Evolutionary conservation across 2,329 filamentous ascomycete species (phyloP), one percentile per base, ranked within the genome.

Genomic region (Fusarium miscanthi): DNA sequence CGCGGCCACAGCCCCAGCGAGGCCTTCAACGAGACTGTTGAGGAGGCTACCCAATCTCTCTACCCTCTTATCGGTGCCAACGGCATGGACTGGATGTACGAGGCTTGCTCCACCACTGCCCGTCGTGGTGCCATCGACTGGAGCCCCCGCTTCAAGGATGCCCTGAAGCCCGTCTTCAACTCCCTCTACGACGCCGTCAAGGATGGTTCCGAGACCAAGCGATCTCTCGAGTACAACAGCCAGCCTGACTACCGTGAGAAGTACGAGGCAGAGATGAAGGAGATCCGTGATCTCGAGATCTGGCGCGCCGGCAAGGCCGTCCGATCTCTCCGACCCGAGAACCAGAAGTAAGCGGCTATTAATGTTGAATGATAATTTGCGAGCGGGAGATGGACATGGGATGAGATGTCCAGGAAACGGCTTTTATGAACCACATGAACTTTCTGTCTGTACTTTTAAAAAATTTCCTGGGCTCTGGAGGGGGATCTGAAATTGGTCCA

Each of bases 51-150:
- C 59, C 96, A 99, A 90, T 94, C 91, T 77, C 89, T 99, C 82
- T 99, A 99, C 90, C 96, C 96, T 75, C 90, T 99, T 82, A 99
- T 99, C 81, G 96, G 95, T 82, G 91, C 90, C 86, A 93, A 98
- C 87, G 96, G 96, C 82, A 98, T 99, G 96, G 96, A 99, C 89
- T 99, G 97, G 94, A 99, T 99, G 96, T 99, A 97, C 89, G 95
- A 95, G 84, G 96, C 96, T 78, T 99, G 96, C 93, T 98, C 95
- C 74, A 99, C 96, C 83, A 99, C 96, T 66, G 96, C 96, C 82
- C 94, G 96, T 82, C 95, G 96, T 83, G 96, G 96, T 86, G 96
- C 96, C 86, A 97, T 99, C 83, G 96, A 99, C 90, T 99, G 96
- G 96, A 95, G 92, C 83, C 92, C 92, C 85, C 90, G 89, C 83